Evolutionary conservation across 371 early-diverging fungal species (phyloP).

Genomic region (Globomyces sp.): DNA sequence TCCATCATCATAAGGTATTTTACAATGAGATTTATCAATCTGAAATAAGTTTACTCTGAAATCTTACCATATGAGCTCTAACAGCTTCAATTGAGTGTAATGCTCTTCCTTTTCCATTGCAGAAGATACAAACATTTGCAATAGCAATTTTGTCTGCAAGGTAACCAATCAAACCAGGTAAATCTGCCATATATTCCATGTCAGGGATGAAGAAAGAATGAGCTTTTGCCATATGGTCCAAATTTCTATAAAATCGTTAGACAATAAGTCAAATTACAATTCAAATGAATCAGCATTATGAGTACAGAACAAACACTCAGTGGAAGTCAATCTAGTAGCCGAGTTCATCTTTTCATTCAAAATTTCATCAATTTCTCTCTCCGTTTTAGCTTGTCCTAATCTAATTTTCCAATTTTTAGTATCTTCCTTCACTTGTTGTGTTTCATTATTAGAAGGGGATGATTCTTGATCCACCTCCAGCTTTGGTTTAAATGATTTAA

Average conservation of each 20-base stretch:
- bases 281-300: constrained; percentile 20
- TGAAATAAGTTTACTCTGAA: constrained; percentile 20
- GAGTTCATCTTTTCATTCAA: constrained; percentile 71
- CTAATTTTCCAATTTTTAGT: constrained; percentile 31
- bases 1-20: constrained; percentile 86
- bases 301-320: constrained; percentile 82
- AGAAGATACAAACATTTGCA: constrained; percentile 91
- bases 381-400: constrained; percentile 25
- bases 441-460: background rate
- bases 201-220: constrained; percentile 97
- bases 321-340: constrained; percentile 30
- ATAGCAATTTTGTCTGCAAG: constrained; percentile 92
- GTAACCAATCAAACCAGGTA: constrained; percentile 84
- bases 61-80: constrained; percentile 84
- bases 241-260: constrained; percentile 28
- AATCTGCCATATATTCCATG: constrained; percentile 85
- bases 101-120: constrained; percentile 87
- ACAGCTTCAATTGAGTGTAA: constrained; percentile 87
- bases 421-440: constrained; percentile 39
- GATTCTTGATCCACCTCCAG: constrained; percentile 5
- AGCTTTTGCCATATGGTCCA: constrained; percentile 84
- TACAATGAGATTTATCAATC: constrained; percentile 91
- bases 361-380: constrained; percentile 58
- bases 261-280: constrained; percentile 31
- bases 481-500: constrained; percentile 38